phyloP scores from a whole-genome alignment of 176 grass and related monocot species.

The Aegilops bicornis region DNA sequence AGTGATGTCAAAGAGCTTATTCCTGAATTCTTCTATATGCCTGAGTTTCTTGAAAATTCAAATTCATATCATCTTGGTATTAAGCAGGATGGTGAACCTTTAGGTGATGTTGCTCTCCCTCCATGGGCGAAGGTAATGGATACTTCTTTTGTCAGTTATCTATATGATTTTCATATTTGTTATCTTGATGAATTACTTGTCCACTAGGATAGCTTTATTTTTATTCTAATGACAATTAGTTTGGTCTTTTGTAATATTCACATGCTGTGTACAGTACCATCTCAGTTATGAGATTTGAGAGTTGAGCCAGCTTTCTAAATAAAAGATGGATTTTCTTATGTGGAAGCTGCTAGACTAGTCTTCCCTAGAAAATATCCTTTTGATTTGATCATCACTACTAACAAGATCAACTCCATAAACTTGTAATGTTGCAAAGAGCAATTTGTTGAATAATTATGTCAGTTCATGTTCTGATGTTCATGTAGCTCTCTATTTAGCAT shows the following conservation, averaged over 20 bases:
- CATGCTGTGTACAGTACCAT: neutral
- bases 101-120: conserved; percentile 91
- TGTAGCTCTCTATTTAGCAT: neutral
- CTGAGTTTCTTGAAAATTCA: conserved; percentile 93
- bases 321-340: conserved; percentile 10
- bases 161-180: neutral
- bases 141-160: neutral
- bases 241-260: conserved; percentile 5
- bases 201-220: neutral
- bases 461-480: conserved; percentile 15
- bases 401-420: conserved; percentile 10
- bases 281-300: neutral
- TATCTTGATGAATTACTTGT: conserved; percentile 20
- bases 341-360: neutral
- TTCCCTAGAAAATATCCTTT: neutral
- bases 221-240: conserved; percentile 7
- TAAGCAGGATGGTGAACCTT: conserved; percentile 94
- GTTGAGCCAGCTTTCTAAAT: conserved; percentile 15
- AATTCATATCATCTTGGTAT: conserved; percentile 94
- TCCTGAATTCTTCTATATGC: conserved; percentile 99
- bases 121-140: conserved; percentile 86
- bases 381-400: conserved; percentile 1
- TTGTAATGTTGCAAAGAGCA: conserved; percentile 6
- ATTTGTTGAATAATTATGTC: conserved; percentile 7
- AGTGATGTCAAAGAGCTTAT: conserved; percentile 99